Evolutionary conservation across 139 green algal genomes (phyloP).

Genomic region (Coelastrella sp.): DNA sequence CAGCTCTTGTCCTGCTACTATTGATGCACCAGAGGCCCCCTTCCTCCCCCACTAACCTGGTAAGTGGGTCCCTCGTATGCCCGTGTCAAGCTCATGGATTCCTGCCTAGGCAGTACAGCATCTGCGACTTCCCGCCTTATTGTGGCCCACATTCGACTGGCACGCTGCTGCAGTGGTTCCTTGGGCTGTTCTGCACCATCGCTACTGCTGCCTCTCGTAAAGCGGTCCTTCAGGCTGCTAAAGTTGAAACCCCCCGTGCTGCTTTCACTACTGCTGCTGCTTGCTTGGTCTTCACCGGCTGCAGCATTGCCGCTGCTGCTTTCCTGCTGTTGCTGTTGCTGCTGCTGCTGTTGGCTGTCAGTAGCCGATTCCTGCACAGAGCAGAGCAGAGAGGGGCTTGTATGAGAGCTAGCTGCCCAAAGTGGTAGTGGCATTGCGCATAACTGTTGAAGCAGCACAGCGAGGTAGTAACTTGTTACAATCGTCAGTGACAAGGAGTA

Average conservation of each 20-base stretch:
- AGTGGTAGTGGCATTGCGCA: no score
- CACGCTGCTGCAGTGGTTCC: conserved; percentile 16
- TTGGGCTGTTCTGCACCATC: background rate
- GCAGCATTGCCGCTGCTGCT: conserved; percentile 11
- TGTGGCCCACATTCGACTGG: background rate
- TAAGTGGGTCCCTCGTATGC: conserved; percentile 29
- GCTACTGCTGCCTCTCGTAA: conserved; percentile 26
- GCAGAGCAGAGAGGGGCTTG: no score
- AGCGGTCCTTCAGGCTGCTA: conserved; percentile 53
- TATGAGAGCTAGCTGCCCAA: no score
- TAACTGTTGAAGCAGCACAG: no score
- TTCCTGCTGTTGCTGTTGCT: conserved; percentile 20
- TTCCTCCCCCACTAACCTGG: no score
- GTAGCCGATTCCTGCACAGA: background rate
- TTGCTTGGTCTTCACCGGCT: conserved; percentile 5
- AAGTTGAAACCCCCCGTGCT: conserved; percentile 44
- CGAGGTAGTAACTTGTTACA: background rate
- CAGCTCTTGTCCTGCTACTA: no score
- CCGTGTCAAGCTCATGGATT: conserved; percentile 36
- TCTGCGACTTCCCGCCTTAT: conserved; percentile 22
- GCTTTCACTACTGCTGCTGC: conserved; percentile 18
- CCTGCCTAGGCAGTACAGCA: conserved; percentile 51
- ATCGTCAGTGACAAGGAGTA: no score
- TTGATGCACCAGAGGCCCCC: no score
- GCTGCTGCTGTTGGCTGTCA: background rate